A percentile compares a stretch with the other conserved stretches of the same genome.
These are phyloP conservation scores for Naganishia randhawae DNA, from an alignment of 768 basidiomycete genomes.

Conservation along the genomic window DNA sequence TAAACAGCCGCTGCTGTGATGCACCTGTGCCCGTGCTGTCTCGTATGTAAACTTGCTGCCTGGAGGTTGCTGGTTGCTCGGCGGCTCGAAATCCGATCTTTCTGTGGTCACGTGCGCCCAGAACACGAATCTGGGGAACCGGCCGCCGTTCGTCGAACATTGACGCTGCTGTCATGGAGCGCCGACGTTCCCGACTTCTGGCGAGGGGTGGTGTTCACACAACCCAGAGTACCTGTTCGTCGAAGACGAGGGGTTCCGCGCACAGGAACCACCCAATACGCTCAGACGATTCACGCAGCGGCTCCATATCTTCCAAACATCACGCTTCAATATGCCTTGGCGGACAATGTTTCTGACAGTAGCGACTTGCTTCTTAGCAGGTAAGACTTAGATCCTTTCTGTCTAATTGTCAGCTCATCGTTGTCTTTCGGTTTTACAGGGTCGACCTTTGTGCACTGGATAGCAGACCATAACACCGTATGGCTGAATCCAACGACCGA, in stretches of 20 bases:
- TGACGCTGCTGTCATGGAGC: background rate
- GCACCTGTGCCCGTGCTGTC: too few relatives aligned
- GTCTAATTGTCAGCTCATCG: background rate
- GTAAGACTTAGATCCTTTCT: conserved; percentile 26
- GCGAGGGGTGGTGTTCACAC: too few relatives aligned
- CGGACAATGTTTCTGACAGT: conserved; percentile 42
- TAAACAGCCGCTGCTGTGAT: too few relatives aligned
- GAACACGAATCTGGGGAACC: too few relatives aligned
- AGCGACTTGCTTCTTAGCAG: conserved; percentile 46
- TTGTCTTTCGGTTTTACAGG: conserved; percentile 30
- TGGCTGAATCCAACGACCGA: conserved; percentile 47
- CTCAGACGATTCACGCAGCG: background rate
- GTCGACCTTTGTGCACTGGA: conserved; percentile 49
- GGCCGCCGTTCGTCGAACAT: conserved; percentile 4
- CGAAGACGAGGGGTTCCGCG: too few relatives aligned
- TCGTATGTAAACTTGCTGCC: too few relatives aligned
- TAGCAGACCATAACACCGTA: conserved; percentile 50
- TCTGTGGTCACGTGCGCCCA: conserved; percentile 11
- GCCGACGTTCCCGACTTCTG: too few relatives aligned
- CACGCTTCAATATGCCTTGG: conserved; percentile 38
- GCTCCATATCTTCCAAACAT: background rate
- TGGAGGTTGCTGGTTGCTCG: background rate
- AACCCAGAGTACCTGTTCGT: too few relatives aligned
- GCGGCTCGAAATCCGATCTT: conserved; percentile 6
- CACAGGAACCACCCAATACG: too few relatives aligned